A percentile compares a stretch with the other conserved stretches of the same genome.
Conservation (phyloP, 163 green algal species). For the Dunaliella salina region DNA sequence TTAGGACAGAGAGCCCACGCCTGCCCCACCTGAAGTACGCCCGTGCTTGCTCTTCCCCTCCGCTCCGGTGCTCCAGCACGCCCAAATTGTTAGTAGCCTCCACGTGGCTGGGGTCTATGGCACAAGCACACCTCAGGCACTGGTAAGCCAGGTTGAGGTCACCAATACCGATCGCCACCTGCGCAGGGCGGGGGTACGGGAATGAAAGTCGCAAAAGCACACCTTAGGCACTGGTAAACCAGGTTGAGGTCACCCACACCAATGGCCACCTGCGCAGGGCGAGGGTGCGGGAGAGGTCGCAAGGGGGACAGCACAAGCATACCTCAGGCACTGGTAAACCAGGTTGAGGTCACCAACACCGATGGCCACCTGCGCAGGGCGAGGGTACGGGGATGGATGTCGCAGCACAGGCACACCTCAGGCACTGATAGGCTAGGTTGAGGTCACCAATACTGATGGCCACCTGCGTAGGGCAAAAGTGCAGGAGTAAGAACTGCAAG, state of each 20-base stretch:
- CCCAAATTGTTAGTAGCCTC: constrained; percentile 75
- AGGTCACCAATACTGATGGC: constrained; percentile 70
- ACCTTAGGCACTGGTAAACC: constrained; percentile 52
- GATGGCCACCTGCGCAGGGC: constrained; percentile 45
- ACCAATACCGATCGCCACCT: constrained; percentile 67
- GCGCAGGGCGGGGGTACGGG: not conserved
- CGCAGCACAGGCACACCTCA: constrained; percentile 41
- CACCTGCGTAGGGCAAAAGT: constrained; percentile 26
- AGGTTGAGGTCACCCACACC: constrained; percentile 70
- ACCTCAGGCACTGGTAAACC: constrained; percentile 52
- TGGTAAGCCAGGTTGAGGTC: constrained; percentile 70
- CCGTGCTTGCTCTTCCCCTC: constrained; percentile 47
- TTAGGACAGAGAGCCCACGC: too few relatives aligned
- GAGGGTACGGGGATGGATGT: not conserved
- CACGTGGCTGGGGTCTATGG: constrained; percentile 58
- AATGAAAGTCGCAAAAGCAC: constrained; percentile 38
- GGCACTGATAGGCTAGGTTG: constrained; percentile 58
- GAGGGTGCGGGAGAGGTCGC: not conserved
- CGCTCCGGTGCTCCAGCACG: constrained; percentile 65
- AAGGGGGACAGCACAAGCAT: constrained; percentile 37
- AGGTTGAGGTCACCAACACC: constrained; percentile 70
- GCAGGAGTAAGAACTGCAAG: not conserved
- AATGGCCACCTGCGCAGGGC: constrained; percentile 45
- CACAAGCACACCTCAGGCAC: constrained; percentile 43
- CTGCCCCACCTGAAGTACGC: constrained; percentile 35